Percentiles rank a stretch among this genome's conserved stretches.
Evolutionary conservation across 371 early-diverging fungal species (phyloP).

Genomic region (Nematocida minor): DNA sequence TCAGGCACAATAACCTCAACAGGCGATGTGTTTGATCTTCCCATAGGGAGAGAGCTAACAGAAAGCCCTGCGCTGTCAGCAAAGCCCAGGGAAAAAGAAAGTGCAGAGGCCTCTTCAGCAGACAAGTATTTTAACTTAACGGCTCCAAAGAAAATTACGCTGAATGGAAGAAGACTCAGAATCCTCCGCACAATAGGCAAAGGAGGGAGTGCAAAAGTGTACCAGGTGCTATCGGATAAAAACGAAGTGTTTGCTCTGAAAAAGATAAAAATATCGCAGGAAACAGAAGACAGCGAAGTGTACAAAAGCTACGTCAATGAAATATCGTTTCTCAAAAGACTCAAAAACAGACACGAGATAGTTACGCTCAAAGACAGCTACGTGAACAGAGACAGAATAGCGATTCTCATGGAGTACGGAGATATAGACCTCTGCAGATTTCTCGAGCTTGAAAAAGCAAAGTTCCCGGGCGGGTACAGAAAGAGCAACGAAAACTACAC

Average conservation of each 20-base stretch:
- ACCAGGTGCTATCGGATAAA: conserved; percentile 71
- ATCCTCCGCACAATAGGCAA: conserved; percentile 68
- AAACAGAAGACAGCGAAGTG: conserved; percentile 68
- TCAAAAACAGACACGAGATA: conserved; percentile 69
- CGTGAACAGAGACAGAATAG: conserved; percentile 67
- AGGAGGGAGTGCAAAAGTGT: conserved; percentile 81
- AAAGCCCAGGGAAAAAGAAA: neutral
- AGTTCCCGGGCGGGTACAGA: conserved; percentile 24
- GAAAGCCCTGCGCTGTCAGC: neutral
- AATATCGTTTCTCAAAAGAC: conserved; percentile 70
- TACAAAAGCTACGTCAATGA: conserved; percentile 74
- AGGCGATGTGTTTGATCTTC: conserved; percentile 36
- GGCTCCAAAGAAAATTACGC: conserved; percentile 42
- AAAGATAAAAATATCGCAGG: conserved; percentile 69
- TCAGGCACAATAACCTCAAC: neutral
- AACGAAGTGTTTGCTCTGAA: conserved; percentile 76
- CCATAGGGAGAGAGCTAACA: neutral
- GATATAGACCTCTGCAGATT: conserved; percentile 75
- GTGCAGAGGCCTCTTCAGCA: neutral
- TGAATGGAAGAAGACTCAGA: conserved; percentile 53
- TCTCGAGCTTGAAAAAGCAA: conserved; percentile 47
- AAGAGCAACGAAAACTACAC: conserved; percentile 44
- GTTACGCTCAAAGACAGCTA: conserved; percentile 74
- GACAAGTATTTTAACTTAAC: conserved; percentile 8
- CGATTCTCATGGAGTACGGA: conserved; percentile 78